Base-by-base conservation (phyloP, 1,284 basidiomycete genomes). In the Waitea zeae region DNA sequence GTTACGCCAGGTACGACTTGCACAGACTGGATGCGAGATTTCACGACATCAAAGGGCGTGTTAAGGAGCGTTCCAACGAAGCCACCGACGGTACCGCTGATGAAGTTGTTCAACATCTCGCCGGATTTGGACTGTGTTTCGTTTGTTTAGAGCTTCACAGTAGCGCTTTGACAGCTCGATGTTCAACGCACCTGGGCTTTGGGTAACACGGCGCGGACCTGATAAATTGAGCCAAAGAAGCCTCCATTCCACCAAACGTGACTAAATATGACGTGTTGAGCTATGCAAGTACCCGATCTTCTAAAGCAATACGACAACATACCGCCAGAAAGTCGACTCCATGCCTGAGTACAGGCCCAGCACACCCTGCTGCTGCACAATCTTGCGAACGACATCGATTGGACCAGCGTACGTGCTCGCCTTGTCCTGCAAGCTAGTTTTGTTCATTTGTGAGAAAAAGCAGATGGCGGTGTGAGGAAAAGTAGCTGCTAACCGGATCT, bases 301-400 rank as follows among this genome's bases (percentile, higher is more conserved):
- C 5, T 14, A 14, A 12, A 11, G 24, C 30, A 30, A 17, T 18
- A 38, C 26, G 13, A 20, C 6, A 46, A 12, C 55, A 18, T 39
- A 81, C 82, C 84, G 71, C 90, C 90, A 95, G 59, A 95, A 92
- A 1, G 90, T 95, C 7, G 84, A 72, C 54, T 95, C 90, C 81
- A 95, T 90, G 20, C 90, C 90, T 26, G 73, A 71, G 50, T 93
- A 96, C 35, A 93, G 62, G 29, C 88, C 92, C 1, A 93, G 59
- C 4, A 82, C 35, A 24, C 92, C 92, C 26, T 87, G 74, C 40
- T 74, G 77, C 46, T 56, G 66, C 34, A 95, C 54, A 18, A 88
- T 68, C 45, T 83, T 72, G 44, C 67, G 71, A 15, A 97, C 70
- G 14, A 95, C 93, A 44, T 95, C 90, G 53, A 89, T 67, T 1